Base-by-base conservation (phyloP, 2,329 filamentous ascomycete species). In the Aspergillus quadrilineatus region DNA sequence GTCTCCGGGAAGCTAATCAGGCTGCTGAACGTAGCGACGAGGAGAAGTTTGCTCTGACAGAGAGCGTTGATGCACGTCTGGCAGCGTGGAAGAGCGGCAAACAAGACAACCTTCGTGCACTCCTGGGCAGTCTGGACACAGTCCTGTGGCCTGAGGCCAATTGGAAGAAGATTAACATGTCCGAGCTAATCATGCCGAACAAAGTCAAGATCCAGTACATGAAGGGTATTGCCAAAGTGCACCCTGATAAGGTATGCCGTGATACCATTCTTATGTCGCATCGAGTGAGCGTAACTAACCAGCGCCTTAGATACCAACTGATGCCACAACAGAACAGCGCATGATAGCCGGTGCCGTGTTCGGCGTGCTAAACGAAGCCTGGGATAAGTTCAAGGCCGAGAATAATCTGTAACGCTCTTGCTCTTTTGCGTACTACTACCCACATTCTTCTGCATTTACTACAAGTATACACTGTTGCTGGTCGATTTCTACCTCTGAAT, bases 191-290 rank as follows among this genome's bases (percentile, higher is more conserved):
- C 51, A 84, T 96, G 82, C 87, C 92, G 34, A 92, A 90, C 65
- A 96, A 93, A 80, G 94, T 97, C 73, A 99, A 99, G 84, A 88
- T 99, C 62, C 82, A 89, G 58, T 99, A 99, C 72, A 97, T 99
- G 94, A 97, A 96, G 83, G 94, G 93, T 5, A 97, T 99, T 82
- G 90, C 88, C 9, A 97, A 97, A 81, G 94, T 94, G 65, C 94
- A 99, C 81, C 94, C 94, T 59, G 94, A 99, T 74, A 99, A 99
- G 88, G 94, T 97, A 81, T 75, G 85, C 10, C 29, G 10, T 12
- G 15, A 41, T 4, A 30, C 28, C 10, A n/a, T 2, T 29, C 10
- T 74, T 64, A 59, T 15, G 58, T 57, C 58, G 14, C 52, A 28
- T 32, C 28, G 7, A 37, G 44, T 4, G 14, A 8, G 8, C 4